Base-by-base conservation (phyloP, 768 basidiomycete genomes). In the Tricholoma sp. region DNA sequence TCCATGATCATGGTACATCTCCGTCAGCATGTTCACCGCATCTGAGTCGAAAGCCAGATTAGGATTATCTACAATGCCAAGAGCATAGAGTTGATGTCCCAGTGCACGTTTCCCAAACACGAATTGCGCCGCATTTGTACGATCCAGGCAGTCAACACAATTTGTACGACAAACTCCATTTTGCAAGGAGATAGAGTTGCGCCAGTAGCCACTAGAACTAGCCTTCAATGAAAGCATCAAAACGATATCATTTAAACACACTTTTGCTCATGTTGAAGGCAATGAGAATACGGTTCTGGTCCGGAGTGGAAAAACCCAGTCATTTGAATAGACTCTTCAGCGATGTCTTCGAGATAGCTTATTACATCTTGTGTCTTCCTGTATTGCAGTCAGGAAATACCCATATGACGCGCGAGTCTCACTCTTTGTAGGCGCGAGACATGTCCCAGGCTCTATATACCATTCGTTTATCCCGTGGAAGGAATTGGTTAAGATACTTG, bases 1-100 rank as follows among this genome's bases (percentile, higher is more conserved):
- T 1, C 94, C 94, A 63, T 97, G 94, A 69, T 97, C 94, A 67
- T 96, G 94, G 70, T 95, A 98, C 94, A 99, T 98, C 73, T 97
- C 94, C 3, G 94, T 98, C 63, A 99, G 67, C 84, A 98, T 94
- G 68, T 95, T 94, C 39, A 95, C 90, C 1, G 93, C 94, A 69
- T 96, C 95, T 9, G 90, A 93, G 65, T 96, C 94, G 66, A 96
- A 96, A 0, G 86, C 82, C 35, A 99, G 76, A 65, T 93, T 85
- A 0, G 96, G 94, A 57, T 76, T 85, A 18, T 88, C 84, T 7
- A 97, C 85, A 14, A 98, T 80, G 0, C 97, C 97, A 3, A 99
- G 83, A 0, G 94, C 95, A 68, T 96, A 92, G 7, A 99, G 78
- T 68, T 99, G 97, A 70, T 98, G 94, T 0, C 94, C 95, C 16